phyloP scores from a whole-genome alignment of 257 asterid genomes.

The Galeopsis tetrahit region DNA sequence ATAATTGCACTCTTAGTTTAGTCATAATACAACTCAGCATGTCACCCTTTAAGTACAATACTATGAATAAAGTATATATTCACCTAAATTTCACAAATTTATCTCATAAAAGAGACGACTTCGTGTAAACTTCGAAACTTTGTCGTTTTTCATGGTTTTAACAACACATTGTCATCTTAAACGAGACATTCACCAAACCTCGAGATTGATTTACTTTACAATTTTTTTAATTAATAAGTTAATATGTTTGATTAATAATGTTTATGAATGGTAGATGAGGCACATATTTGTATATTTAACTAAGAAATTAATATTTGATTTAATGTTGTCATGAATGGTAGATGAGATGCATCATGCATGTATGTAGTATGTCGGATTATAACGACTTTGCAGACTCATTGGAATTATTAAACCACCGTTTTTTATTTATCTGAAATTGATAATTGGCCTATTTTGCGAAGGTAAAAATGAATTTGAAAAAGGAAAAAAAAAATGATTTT shows the following conservation, averaged over 20 bases:
- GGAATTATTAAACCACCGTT: neutral
- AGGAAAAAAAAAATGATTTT: too few relatives aligned
- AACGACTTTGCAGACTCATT: neutral
- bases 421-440: neutral
- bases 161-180: constrained; percentile 11
- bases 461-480: too few relatives aligned
- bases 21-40: constrained; percentile 41
- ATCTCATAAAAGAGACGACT: constrained; percentile 1
- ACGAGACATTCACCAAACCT: constrained; percentile 30
- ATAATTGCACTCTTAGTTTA: constrained; percentile 20
- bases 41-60: constrained; percentile 34
- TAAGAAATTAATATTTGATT: neutral
- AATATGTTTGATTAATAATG: neutral
- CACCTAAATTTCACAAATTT: constrained; percentile 2
- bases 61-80: neutral
- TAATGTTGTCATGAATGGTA: neutral
- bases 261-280: constrained; percentile 20
- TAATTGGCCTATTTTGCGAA: too few relatives aligned
- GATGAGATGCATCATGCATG: neutral
- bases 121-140: constrained; percentile 19
- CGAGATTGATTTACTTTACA: neutral
- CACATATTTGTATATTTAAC: neutral
- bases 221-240: neutral
- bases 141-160: constrained; percentile 26
- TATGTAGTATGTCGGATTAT: neutral